These are phyloP conservation scores for Acer campestre DNA, from an alignment of 345 rosid species.

Conservation along the genomic window DNA sequence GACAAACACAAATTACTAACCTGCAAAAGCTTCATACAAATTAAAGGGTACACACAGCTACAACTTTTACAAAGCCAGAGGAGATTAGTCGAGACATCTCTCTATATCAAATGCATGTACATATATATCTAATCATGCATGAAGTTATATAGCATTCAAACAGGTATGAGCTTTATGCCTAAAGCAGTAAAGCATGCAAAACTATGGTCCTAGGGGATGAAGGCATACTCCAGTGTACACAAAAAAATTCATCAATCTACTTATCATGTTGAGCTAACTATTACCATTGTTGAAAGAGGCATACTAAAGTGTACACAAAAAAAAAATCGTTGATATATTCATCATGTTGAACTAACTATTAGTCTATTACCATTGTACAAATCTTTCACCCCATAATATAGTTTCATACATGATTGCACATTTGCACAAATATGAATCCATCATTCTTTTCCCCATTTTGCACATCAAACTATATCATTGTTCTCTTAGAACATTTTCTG, in stretches of 20 bases:
- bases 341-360: background rate
- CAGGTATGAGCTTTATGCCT: background rate
- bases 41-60: background rate
- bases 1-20: background rate
- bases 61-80: conserved; percentile 6
- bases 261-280: background rate
- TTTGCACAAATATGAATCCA: background rate
- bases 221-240: background rate
- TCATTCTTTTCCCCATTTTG: background rate
- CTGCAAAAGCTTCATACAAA: background rate
- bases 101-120: background rate
- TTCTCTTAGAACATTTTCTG: background rate
- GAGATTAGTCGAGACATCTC: background rate
- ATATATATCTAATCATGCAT: background rate
- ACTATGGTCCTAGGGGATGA: background rate
- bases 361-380: background rate
- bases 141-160: background rate
- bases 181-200: background rate
- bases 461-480: background rate
- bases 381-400: background rate
- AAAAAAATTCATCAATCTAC: background rate
- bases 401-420: background rate
- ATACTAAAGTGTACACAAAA: background rate
- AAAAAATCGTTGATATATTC: background rate
- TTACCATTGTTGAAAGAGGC: background rate